phyloP scores from a whole-genome alignment of 2,329 filamentous ascomycete species.

The Magnaporthiopsis rhizophila region DNA sequence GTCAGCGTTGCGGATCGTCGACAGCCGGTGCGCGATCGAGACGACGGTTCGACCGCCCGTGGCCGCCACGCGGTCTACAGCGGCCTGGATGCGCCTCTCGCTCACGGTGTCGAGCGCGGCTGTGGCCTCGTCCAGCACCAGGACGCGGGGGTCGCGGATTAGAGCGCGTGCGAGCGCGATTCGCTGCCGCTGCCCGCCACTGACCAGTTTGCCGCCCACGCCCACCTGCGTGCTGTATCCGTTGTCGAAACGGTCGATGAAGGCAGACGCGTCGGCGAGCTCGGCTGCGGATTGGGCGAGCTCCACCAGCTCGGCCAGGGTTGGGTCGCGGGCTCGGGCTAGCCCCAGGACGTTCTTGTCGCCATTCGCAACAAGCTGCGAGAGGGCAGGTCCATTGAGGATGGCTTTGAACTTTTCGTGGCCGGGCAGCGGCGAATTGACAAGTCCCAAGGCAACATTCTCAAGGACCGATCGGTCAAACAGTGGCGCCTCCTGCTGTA shows the following conservation, averaged over 20 bases:
- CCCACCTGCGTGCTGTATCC: constrained; percentile 48
- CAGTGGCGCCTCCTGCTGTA: constrained; percentile 25
- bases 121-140: constrained; percentile 40
- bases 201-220: constrained; percentile 43
- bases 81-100: constrained; percentile 45
- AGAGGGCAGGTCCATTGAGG: constrained; percentile 34
- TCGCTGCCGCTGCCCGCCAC: constrained; percentile 53
- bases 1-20: constrained; percentile 47
- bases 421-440: constrained; percentile 25
- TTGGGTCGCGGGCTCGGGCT: constrained; percentile 5
- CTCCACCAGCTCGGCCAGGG: constrained; percentile 33
- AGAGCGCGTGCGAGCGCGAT: constrained; percentile 29
- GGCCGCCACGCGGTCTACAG: constrained; percentile 33
- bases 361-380: constrained; percentile 31
- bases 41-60: constrained; percentile 47
- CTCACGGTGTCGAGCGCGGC: constrained; percentile 51
- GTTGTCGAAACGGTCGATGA: constrained; percentile 44
- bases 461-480: constrained; percentile 29
- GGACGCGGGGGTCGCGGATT: constrained; percentile 7
- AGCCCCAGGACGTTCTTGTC: constrained; percentile 9
- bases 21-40: constrained; percentile 49
- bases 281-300: constrained; percentile 38
- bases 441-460: constrained; percentile 34
- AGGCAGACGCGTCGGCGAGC: constrained; percentile 48
- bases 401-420: constrained; percentile 26